Base-by-base conservation (phyloP, 1,284 basidiomycete genomes). In the Moniliella sp. region DNA sequence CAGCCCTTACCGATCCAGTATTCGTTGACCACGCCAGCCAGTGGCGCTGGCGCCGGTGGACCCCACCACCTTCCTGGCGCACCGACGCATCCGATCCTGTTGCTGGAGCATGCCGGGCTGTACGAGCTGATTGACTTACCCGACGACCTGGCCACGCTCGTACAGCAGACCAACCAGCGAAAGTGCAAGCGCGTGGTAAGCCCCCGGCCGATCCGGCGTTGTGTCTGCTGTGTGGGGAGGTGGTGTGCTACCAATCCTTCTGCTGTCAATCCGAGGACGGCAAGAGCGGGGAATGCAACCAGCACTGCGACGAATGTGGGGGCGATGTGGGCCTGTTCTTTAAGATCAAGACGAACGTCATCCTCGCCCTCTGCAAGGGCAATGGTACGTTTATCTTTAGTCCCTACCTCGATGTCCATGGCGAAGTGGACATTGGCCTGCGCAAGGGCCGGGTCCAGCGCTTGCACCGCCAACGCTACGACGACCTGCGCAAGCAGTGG, bases 271-370 rank as follows among this genome's bases (percentile, higher is more conserved):
- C 84, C 46, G 51, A 65, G 15, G 30, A 36, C 17, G 44, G 45
- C 16, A n/a, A n/a, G n/a, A 64, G 70, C 33, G 63, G 69, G 42
- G 91, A 99, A 59, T 94, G 88, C 62, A 97, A 94, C 61, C 73
- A 81, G 66, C 91, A 97, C 61, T 78, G 77, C 44, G 69, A 82
- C 68, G 76, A 80, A 79, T 97, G 88, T 48, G n/a, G n/a, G n/a
- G 84, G 83, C 2, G 73, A 75, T 0, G 68, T 82, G 19, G 91
- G 86, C 4, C 63, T 86, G 35, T 97, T 77, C 62, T 86, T 91
- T 61, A 71, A 88, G 35, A 74, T 93, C 46, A 86, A 88, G 58
- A 73, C 81, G 28, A 93, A 86, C 62, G 73, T 77, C n/a, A 57
- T 94, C 28, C 61, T 97, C 11, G 84, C 83, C 56, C 69, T 97